phyloP scores from a whole-genome alignment of 106 monocot genomes.

The Dendrobium officinale region DNA sequence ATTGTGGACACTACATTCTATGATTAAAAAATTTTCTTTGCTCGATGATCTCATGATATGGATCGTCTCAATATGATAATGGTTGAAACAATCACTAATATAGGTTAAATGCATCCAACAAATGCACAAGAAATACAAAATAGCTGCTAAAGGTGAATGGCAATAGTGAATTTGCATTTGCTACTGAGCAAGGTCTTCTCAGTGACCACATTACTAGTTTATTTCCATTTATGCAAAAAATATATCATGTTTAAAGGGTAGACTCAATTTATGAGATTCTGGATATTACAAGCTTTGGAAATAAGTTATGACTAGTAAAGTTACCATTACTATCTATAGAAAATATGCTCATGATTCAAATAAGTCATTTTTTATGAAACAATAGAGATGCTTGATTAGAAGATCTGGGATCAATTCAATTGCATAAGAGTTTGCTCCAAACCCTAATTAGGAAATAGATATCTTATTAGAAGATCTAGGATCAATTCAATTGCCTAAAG shows the following conservation, averaged over 20 bases:
- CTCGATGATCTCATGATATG: too few species aligned
- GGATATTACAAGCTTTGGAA: too few species aligned
- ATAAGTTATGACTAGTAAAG: too few species aligned
- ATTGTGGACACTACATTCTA: not conserved
- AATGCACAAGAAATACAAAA: not conserved
- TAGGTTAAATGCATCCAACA: not conserved
- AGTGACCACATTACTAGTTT: not conserved
- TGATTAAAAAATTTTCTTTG: not conserved
- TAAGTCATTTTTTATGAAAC: too few species aligned
- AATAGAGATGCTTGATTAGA: too few species aligned
- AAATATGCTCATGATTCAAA: too few species aligned
- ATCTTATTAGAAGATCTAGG: too few species aligned
- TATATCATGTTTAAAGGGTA: not conserved
- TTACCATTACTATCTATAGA: too few species aligned
- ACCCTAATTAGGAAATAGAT: too few species aligned
- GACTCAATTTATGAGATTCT: not conserved
- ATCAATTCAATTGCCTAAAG: too few species aligned
- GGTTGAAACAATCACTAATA: not conserved
- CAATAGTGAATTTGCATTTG: not conserved
- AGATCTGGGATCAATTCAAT: too few species aligned
- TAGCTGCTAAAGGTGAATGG: not conserved
- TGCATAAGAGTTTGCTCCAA: too few species aligned
- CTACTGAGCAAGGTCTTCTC: not conserved
- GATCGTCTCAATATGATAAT: not conserved
- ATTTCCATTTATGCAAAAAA: not conserved